Conservation (phyloP, 306 rosid genomes). For the Castanospermum australe region DNA sequence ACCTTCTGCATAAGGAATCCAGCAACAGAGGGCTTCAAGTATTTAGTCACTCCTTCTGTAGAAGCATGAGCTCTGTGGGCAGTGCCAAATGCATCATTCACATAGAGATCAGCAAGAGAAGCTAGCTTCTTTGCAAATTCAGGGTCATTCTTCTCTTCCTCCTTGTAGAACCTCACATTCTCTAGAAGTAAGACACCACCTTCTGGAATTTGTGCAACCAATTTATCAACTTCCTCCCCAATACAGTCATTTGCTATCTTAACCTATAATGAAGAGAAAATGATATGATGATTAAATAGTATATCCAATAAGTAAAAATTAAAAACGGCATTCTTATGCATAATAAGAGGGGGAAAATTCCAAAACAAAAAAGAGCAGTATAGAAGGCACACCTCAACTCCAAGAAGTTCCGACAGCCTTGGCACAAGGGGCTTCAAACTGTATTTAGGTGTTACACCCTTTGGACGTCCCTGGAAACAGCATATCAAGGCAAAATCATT, state of each 20-base stretch:
- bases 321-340: no score
- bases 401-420: constrained; percentile 84
- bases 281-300: not conserved
- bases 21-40: constrained; percentile 87
- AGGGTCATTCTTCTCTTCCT: constrained; percentile 98
- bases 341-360: not conserved
- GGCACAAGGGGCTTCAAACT: constrained; percentile 94
- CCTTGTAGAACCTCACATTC: constrained; percentile 90
- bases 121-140: constrained; percentile 90
- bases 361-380: not conserved
- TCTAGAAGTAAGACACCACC: constrained; percentile 96
- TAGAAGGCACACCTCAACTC: constrained; percentile 50
- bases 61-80: constrained; percentile 99
- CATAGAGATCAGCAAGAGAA: constrained; percentile 89
- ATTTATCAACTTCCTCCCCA: constrained; percentile 83
- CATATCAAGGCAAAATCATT: not conserved
- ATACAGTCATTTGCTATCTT: constrained; percentile 67
- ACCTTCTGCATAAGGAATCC: constrained; percentile 98
- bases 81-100: constrained; percentile 94
- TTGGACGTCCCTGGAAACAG: constrained; percentile 87
- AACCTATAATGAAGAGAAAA: constrained; percentile 47
- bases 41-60: constrained; percentile 87
- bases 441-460: constrained; percentile 93
- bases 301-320: not conserved
- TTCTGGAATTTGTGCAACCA: constrained; percentile 72